phyloP scores from a whole-genome alignment of 768 basidiomycete genomes.

The Lactarius pseudohatsudake region DNA sequence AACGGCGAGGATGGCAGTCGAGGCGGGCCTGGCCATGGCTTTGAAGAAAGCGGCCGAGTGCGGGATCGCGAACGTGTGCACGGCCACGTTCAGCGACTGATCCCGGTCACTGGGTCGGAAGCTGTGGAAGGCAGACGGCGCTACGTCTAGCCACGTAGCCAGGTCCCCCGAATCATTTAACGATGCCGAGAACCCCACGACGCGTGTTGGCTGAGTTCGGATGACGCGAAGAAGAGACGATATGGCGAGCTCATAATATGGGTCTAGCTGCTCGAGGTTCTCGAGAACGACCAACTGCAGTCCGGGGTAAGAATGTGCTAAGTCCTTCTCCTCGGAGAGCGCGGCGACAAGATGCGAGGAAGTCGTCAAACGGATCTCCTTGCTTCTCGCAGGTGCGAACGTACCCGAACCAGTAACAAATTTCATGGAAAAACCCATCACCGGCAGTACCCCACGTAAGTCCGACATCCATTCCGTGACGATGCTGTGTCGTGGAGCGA shows the following conservation, averaged over 20 bases:
- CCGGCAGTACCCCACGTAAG: slow-evolving; percentile 43
- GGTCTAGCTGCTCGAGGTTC: slow-evolving; percentile 79
- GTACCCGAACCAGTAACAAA: slow-evolving; percentile 33
- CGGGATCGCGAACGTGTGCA: slow-evolving; percentile 80
- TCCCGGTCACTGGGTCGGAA: slow-evolving; percentile 85
- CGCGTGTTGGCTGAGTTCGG: slow-evolving; percentile 61
- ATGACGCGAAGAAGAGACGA: slow-evolving; percentile 67
- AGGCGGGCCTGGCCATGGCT: slow-evolving; percentile 88
- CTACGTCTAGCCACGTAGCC: slow-evolving; percentile 80
- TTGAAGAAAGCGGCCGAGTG: slow-evolving; percentile 87
- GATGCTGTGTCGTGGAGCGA: slow-evolving; percentile 58
- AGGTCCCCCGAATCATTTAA: slow-evolving; percentile 79
- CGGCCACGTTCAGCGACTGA: slow-evolving; percentile 65
- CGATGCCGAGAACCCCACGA: slow-evolving; percentile 75
- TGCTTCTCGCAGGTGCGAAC: slow-evolving; percentile 42
- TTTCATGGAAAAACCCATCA: slow-evolving; percentile 44
- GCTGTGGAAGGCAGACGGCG: slow-evolving; percentile 59
- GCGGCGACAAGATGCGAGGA: slow-evolving; percentile 50
- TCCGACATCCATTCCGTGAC: slow-evolving; percentile 58
- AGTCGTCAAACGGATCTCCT: slow-evolving; percentile 56
- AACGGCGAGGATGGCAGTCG: slow-evolving; percentile 61
- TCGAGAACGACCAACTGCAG: slow-evolving; percentile 78
- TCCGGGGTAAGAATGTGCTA: slow-evolving; percentile 36
- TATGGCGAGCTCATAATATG: slow-evolving; percentile 79
- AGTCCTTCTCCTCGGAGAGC: slow-evolving; percentile 37